Evolutionary conservation across 441 rosid species (phyloP).

Genomic region (Arabidopsis hybrid): DNA sequence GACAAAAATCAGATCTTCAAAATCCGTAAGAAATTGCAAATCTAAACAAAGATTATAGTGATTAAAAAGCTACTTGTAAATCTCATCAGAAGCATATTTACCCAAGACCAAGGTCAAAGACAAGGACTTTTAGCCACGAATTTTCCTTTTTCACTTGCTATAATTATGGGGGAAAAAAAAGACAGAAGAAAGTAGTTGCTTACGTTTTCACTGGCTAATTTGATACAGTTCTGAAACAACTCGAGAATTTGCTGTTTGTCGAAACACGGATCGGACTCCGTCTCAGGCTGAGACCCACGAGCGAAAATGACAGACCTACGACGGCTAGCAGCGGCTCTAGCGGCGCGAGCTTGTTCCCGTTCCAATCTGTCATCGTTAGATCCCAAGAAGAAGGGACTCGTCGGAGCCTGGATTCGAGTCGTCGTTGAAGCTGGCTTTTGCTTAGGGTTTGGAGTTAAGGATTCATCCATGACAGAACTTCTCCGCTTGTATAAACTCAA

Average conservation of each 20-base stretch:
- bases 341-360: conserved; percentile 90
- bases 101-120: neutral
- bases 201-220: conserved; percentile 93
- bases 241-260: conserved; percentile 84
- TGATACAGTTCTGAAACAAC: conserved; percentile 86
- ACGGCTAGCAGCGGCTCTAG: conserved; percentile 83
- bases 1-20: neutral
- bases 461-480: conserved; percentile 60
- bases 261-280: conserved; percentile 72
- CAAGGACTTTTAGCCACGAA: conserved; percentile 5
- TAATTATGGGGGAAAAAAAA: neutral
- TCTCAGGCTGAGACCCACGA: conserved; percentile 42
- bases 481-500: neutral
- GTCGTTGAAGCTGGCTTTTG: conserved; percentile 53
- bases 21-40: neutral
- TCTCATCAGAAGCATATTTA: conserved; percentile 4
- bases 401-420: conserved; percentile 76
- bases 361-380: conserved; percentile 81
- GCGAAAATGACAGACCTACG: conserved; percentile 57
- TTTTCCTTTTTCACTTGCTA: neutral
- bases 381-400: conserved; percentile 72
- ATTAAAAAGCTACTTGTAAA: neutral
- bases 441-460: conserved; percentile 71
- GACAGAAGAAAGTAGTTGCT: conserved; percentile 8
- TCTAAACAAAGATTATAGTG: conserved; percentile 17